Conservation (phyloP, 2,329 filamentous ascomycete species). For the Aspergillus novofumigatus region DNA sequence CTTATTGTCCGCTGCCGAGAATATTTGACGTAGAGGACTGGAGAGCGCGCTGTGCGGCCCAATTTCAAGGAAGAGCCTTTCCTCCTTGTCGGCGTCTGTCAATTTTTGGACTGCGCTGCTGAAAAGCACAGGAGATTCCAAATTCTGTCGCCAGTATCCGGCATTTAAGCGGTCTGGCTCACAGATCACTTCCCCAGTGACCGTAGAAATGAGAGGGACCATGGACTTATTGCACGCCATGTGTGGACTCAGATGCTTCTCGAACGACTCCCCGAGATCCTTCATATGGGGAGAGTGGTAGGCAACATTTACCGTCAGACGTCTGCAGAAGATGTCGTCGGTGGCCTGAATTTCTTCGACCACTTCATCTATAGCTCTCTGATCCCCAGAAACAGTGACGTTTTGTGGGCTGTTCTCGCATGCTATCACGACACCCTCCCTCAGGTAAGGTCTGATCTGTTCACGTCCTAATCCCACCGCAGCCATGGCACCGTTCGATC, state of each 20-base stretch:
- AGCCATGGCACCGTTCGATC: slow-evolving; percentile 14
- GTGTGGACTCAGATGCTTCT: too few relatives aligned
- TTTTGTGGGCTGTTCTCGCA: slow-evolving; percentile 37
- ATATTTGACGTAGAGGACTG: too few relatives aligned
- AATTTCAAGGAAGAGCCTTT: too few relatives aligned
- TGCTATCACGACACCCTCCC: slow-evolving; percentile 19
- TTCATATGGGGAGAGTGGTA: slow-evolving; percentile 28
- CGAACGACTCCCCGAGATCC: not conserved
- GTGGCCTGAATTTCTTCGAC: slow-evolving; percentile 9
- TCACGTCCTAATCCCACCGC: slow-evolving; percentile 13
- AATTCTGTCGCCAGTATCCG: slow-evolving; percentile 4
- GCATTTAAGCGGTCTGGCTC: not conserved
- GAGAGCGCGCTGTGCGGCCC: too few relatives aligned
- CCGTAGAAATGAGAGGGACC: not conserved
- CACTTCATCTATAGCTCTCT: slow-evolving; percentile 17
- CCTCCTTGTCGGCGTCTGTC: too few relatives aligned
- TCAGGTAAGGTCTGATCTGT: slow-evolving; percentile 5
- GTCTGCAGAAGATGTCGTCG: slow-evolving; percentile 15
- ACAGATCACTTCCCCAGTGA: not conserved
- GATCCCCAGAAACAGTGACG: slow-evolving; percentile 36
- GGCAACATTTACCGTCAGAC: slow-evolving; percentile 17
- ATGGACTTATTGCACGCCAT: too few relatives aligned
- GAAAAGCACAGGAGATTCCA: slow-evolving; percentile 6
- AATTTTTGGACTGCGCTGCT: not conserved
- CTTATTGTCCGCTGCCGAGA: not conserved